phyloP scores from a whole-genome alignment of 2,329 filamentous ascomycete genomes.

The Fusarium sp. region DNA sequence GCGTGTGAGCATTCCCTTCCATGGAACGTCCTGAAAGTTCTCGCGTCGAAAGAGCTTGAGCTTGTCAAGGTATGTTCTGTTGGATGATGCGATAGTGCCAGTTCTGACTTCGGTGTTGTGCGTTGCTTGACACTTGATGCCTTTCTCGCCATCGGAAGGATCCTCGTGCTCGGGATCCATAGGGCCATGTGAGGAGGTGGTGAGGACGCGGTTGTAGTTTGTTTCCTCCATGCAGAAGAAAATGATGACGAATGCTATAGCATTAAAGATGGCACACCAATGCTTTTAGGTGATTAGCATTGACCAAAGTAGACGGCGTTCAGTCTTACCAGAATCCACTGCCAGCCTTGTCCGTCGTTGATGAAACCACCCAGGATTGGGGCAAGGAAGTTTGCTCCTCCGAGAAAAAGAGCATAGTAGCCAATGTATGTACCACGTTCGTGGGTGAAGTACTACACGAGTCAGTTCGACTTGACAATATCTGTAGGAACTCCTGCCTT shows the following conservation, averaged over 20 bases:
- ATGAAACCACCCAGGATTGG: conserved; percentile 59
- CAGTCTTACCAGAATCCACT: conserved; percentile 55
- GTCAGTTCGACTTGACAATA: rapidly evolving
- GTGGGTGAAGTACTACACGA: conserved; percentile 51
- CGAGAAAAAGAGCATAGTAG: conserved; percentile 55
- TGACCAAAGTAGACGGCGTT: not conserved
- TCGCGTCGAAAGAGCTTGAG: not conserved
- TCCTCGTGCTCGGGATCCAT: not conserved
- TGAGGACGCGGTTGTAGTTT: conserved; percentile 43
- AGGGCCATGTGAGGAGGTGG: not conserved
- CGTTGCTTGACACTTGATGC: not conserved
- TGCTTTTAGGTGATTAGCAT: not conserved
- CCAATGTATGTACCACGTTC: conserved; percentile 58
- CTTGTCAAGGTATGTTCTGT: not conserved
- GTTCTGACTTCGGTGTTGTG: not conserved
- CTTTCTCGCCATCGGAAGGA: not conserved
- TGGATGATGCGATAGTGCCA: not conserved
- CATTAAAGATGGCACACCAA: not conserved
- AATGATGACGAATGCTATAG: not conserved
- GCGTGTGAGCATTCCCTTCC: not conserved
- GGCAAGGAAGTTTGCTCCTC: conserved; percentile 56
- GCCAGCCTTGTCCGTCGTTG: conserved; percentile 54
- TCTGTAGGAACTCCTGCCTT: not conserved
- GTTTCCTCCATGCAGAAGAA: conserved; percentile 4
- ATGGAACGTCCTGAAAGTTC: not conserved